Conservation (phyloP, 768 basidiomycete species). For the Leccinum truebloodii region DNA sequence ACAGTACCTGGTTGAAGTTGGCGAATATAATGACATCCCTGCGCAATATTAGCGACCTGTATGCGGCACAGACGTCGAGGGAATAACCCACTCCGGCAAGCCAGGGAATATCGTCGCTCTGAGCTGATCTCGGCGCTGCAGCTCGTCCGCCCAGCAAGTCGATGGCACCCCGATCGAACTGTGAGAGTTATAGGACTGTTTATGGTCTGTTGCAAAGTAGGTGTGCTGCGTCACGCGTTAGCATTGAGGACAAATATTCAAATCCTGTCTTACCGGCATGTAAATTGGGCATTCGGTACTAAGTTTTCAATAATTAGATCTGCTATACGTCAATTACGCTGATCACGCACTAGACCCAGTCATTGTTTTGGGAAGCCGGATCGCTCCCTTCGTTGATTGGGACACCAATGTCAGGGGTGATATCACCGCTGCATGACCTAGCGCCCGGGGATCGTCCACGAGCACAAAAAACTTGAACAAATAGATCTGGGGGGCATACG, state of each 20-base stretch:
- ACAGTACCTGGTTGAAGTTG: slow-evolving; percentile 52
- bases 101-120: slow-evolving; percentile 45
- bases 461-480: slow-evolving; percentile 34
- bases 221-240: slow-evolving; percentile 37
- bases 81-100: slow-evolving; percentile 38
- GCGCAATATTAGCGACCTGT: slow-evolving; percentile 2
- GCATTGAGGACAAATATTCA: background rate
- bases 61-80: background rate
- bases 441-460: slow-evolving; percentile 6
- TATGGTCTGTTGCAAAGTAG: slow-evolving; percentile 52
- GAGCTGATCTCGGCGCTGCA: slow-evolving; percentile 38
- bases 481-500: slow-evolving; percentile 43
- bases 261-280: slow-evolving; percentile 40
- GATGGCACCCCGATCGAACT: slow-evolving; percentile 16
- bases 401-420: slow-evolving; percentile 26
- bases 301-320: slow-evolving; percentile 8
- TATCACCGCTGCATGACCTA: slow-evolving; percentile 6
- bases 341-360: slow-evolving; percentile 46
- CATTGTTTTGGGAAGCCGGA: slow-evolving; percentile 38
- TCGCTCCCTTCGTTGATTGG: slow-evolving; percentile 42
- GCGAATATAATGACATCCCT: slow-evolving; percentile 50
- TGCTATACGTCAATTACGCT: background rate
- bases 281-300: slow-evolving; percentile 48
- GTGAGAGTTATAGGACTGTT: slow-evolving; percentile 39
- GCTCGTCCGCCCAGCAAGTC: slow-evolving; percentile 41